Base-by-base conservation (phyloP, 1,284 basidiomycete species). In the Austroboletus novae-zelandiae region DNA sequence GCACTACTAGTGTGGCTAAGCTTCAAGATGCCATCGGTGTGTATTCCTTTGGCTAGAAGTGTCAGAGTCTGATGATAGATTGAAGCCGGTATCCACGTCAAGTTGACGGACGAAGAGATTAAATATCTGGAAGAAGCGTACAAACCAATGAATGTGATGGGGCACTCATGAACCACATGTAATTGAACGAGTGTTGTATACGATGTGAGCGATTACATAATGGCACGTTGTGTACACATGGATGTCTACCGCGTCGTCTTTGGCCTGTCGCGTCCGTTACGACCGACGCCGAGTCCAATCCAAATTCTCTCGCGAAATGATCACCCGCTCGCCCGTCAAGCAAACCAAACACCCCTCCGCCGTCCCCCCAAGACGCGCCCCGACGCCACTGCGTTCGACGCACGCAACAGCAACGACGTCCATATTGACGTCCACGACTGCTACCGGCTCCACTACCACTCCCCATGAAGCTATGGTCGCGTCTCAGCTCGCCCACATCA, bases 401-500 rank as follows among this genome's bases (percentile, higher is more conserved):
- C 47, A 55, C 1, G 42, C 55, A 7, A 46, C 53, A 13, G 62
- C 62, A 9, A 67, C 62, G 5, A 55, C 64, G 1, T 67, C 64
- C 3, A 55, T 67, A 30, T 58, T 65, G 9, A 61, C 66, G 4
- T 68, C 62, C 5, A 40, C 62, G 7, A 65, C 62, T 2, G 62
- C 61, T 20, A 68, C 62, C 3, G 66, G 62, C 8, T 65, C 62
- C 29, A 65, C 54, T 7, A 40, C 64, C 37, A 65, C 69, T 39
- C 76, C 76, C 5, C 67, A 76, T 44, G 80, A 84, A 53, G 72
- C 81, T 23, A 74, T 78, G 74, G 69, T 71, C 51, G 63, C 71
- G 23, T 77, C 81, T 10, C 78, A 84, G 60, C 81, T 81, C 51
- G 67, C 74, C 6, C 85, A 86, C 59, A 84, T 88, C 48, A 75